These are phyloP conservation scores for Perkinsela sp. DNA, from an alignment of 208 protist species.

Conservation along the genomic window DNA sequence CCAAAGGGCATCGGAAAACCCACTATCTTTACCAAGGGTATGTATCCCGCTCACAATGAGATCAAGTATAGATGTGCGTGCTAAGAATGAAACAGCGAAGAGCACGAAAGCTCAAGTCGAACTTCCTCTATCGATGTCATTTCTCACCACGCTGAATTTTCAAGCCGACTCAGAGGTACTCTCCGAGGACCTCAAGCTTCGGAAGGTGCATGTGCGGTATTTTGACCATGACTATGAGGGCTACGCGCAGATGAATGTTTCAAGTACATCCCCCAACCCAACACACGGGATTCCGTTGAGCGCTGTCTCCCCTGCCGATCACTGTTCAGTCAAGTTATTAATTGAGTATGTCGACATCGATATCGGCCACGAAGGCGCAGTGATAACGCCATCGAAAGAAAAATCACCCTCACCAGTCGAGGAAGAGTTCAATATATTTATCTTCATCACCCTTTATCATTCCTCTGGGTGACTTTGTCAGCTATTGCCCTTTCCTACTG, in stretches of 20 bases:
- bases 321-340: neutral
- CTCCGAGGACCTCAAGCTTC: neutral
- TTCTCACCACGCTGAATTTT: neutral
- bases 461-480: neutral
- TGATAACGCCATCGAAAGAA: neutral
- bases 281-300: neutral
- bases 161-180: neutral
- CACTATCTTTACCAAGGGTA: neutral
- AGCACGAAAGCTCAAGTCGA: neutral
- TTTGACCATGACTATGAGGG: neutral
- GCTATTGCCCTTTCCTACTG: neutral
- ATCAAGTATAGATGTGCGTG: neutral
- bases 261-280: neutral
- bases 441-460: neutral
- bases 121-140: neutral
- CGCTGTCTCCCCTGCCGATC: neutral
- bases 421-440: no score
- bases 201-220: neutral
- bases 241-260: neutral
- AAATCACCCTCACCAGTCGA: no score
- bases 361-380: neutral
- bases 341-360: neutral
- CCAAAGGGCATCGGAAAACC: neutral
- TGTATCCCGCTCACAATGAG: neutral
- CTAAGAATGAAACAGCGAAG: neutral